A percentile compares a stretch with the other conserved stretches of the same genome.
phyloP scores from a whole-genome alignment of 768 basidiomycete species.

The Lactifluus hygrophoroides region DNA sequence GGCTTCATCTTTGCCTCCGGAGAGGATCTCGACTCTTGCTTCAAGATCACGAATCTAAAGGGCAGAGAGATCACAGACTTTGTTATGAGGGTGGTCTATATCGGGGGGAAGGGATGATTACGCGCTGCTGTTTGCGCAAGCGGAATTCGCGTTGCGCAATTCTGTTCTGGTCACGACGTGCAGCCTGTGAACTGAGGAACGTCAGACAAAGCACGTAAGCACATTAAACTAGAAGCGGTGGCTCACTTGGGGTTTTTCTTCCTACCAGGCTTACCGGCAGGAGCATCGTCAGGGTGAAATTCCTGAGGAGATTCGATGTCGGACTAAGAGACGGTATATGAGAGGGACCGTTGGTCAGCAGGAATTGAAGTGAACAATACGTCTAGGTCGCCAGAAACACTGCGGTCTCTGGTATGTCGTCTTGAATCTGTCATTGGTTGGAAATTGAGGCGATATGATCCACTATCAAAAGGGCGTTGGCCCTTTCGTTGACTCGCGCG shows the following conservation, averaged over 20 bases:
- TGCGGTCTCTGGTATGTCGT: slow-evolving; percentile 48
- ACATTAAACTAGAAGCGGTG: slow-evolving; percentile 18
- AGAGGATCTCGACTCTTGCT: slow-evolving; percentile 89
- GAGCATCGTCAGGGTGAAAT: slow-evolving; percentile 15
- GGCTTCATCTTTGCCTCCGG: slow-evolving; percentile 86
- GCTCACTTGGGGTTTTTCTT: slow-evolving; percentile 87
- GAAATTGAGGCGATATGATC: background rate
- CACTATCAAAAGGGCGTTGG: background rate
- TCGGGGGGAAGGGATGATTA: slow-evolving; percentile 24
- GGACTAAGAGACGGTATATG: slow-evolving; percentile 39
- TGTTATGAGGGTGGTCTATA: background rate
- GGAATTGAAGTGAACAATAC: slow-evolving; percentile 24
- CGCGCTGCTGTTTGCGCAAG: slow-evolving; percentile 82
- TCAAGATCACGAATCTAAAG: slow-evolving; percentile 87
- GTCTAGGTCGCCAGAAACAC: slow-evolving; percentile 55
- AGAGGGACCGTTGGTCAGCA: background rate
- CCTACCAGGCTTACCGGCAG: slow-evolving; percentile 53
- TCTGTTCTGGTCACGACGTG: slow-evolving; percentile 80
- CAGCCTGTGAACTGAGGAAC: slow-evolving; percentile 67
- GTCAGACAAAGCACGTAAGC: slow-evolving; percentile 24
- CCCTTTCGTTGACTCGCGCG: too few relatives aligned
- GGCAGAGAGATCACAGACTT: background rate
- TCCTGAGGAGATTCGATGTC: slow-evolving; percentile 47
- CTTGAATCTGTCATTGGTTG: slow-evolving; percentile 36
- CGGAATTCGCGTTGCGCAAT: slow-evolving; percentile 93